phyloP scores from a whole-genome alignment of 352 stramenopile species.

The Phytophthora syringae region DNA sequence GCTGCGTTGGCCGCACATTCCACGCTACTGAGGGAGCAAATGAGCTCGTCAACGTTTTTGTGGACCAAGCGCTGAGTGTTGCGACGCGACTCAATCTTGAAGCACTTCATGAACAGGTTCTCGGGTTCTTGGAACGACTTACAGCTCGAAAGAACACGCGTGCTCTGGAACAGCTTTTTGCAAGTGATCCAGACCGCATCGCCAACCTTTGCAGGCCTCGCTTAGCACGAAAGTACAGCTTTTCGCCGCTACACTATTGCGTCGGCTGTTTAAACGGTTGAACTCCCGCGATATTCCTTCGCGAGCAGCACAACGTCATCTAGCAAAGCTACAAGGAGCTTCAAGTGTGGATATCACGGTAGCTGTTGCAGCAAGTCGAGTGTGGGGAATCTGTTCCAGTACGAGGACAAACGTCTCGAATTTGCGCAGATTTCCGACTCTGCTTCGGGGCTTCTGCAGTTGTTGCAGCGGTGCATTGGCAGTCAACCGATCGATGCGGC shows the following conservation, averaged over 20 bases:
- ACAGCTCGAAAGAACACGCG: constrained; percentile 55
- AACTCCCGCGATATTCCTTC: constrained; percentile 51
- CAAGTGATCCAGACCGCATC: constrained; percentile 55
- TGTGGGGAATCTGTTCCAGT: constrained; percentile 74
- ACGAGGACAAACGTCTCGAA: constrained; percentile 57
- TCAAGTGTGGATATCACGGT: constrained; percentile 34
- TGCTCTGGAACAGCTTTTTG: constrained; percentile 53
- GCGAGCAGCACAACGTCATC: constrained; percentile 47
- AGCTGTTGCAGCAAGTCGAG: constrained; percentile 47
- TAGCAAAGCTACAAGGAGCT: constrained; percentile 45
- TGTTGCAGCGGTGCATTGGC: constrained; percentile 37
- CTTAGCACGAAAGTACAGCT: constrained; percentile 34
- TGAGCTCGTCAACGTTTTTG: constrained; percentile 43
- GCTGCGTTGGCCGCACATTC: constrained; percentile 47
- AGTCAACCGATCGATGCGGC: constrained; percentile 1
- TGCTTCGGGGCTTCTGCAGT: constrained; percentile 44
- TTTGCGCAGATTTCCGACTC: constrained; percentile 51
- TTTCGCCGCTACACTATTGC: constrained; percentile 43
- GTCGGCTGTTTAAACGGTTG: constrained; percentile 65
- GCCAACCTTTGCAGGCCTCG: constrained; percentile 62
- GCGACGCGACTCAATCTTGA: constrained; percentile 45
- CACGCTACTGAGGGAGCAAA: constrained; percentile 24
- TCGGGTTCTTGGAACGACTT: constrained; percentile 56
- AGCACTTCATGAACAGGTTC: constrained; percentile 50
- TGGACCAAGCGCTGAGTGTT: constrained; percentile 46